Evolutionary conservation across 352 stramenopile genomes (phyloP).

Genomic region (Hyaloperonospora brassicae): DNA sequence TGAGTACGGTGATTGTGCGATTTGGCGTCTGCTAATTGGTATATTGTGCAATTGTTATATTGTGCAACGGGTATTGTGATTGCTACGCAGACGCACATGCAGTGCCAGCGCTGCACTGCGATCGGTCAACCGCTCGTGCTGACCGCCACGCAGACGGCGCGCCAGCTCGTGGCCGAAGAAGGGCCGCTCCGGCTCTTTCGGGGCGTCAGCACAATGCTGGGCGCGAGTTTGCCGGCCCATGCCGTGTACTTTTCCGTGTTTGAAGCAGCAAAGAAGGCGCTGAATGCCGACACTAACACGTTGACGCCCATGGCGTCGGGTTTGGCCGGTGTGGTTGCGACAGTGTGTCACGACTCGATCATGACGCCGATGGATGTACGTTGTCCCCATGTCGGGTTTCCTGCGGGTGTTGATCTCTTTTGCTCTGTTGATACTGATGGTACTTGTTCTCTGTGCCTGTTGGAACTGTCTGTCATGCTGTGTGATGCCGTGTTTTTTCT

Average conservation of each 20-base stretch:
- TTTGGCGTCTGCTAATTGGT: no score
- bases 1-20: no score
- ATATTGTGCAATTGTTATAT: no score
- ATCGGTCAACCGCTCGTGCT: constrained; percentile 54
- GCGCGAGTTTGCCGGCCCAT: constrained; percentile 95
- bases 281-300: constrained; percentile 62
- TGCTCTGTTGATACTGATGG: no score
- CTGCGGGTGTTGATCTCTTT: background rate
- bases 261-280: constrained; percentile 78
- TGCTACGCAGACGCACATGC: constrained; percentile 89
- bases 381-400: background rate
- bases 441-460: no score
- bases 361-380: constrained; percentile 97
- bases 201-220: constrained; percentile 95
- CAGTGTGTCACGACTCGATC: constrained; percentile 95
- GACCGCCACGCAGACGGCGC: constrained; percentile 53
- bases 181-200: constrained; percentile 88
- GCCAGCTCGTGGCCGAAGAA: constrained; percentile 57
- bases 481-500: no score
- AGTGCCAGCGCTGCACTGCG: constrained; percentile 81
- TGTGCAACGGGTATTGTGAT: no score
- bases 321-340: constrained; percentile 89
- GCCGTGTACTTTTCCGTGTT: constrained; percentile 91
- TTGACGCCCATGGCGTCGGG: constrained; percentile 67
- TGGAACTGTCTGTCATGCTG: no score